These are phyloP conservation scores for Hygrophila difformis DNA, from an alignment of 257 asterid genomes.

Conservation along the genomic window DNA sequence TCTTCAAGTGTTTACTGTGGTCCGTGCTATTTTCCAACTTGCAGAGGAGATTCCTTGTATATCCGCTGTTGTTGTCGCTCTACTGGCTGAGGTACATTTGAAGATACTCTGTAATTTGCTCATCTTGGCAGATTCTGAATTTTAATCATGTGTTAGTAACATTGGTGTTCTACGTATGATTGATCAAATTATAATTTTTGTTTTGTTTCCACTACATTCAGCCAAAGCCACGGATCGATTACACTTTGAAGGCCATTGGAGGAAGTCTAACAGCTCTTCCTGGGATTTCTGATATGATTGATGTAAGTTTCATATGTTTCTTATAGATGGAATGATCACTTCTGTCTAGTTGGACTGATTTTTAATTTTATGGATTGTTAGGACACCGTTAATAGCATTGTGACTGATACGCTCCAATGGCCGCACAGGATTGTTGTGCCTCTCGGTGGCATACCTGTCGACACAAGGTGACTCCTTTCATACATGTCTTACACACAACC, in stretches of 20 bases:
- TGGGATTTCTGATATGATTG: slow-evolving; percentile 94
- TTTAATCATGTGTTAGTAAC: not conserved
- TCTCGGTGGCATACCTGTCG: slow-evolving; percentile 68
- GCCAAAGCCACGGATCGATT: slow-evolving; percentile 96
- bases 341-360: slow-evolving; percentile 25
- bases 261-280: slow-evolving; percentile 98
- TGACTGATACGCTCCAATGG: slow-evolving; percentile 91
- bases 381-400: slow-evolving; percentile 84
- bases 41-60: slow-evolving; percentile 94
- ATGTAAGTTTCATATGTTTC: slow-evolving; percentile 37
- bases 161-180: not conserved
- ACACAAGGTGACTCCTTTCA: slow-evolving; percentile 55
- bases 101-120: not conserved
- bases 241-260: slow-evolving; percentile 89
- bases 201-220: slow-evolving; percentile 24
- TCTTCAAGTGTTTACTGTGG: slow-evolving; percentile 85
- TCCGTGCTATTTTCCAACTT: slow-evolving; percentile 94
- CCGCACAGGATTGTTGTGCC: slow-evolving; percentile 98
- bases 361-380: slow-evolving; percentile 25
- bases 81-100: slow-evolving; percentile 74
- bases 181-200: not conserved
- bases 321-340: slow-evolving; percentile 2
- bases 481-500: not conserved
- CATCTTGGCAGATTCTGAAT: not conserved
- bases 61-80: slow-evolving; percentile 95